phyloP scores from a whole-genome alignment of 2,329 filamentous ascomycete genomes.

The Apiospora sp. region DNA sequence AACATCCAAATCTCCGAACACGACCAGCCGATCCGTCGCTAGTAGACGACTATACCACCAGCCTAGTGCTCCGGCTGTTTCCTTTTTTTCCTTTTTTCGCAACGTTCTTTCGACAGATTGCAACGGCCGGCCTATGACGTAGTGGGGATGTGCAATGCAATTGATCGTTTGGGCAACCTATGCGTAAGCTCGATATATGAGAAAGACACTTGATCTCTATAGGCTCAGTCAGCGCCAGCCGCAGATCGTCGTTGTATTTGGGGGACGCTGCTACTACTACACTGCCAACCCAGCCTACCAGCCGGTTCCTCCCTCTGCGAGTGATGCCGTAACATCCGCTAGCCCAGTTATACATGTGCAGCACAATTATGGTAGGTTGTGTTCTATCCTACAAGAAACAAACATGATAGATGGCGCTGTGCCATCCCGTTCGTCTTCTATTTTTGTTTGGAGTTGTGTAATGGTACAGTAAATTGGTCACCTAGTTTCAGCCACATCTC shows the following conservation, averaged over 20 bases:
- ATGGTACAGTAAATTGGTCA: not conserved
- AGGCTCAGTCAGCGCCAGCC: constrained; percentile 5
- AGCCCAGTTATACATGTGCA: constrained; percentile 7
- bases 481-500: not conserved
- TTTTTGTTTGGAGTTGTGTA: not conserved
- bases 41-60: not conserved
- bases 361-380: not conserved
- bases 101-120: not conserved
- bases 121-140: constrained; percentile 2
- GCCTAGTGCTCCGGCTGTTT: not conserved
- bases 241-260: constrained; percentile 10
- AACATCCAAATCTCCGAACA: constrained; percentile 24
- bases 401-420: not conserved
- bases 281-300: constrained; percentile 20
- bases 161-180: not conserved
- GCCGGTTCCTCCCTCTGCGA: constrained; percentile 20
- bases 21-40: constrained; percentile 14
- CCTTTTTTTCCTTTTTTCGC: not conserved
- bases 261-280: constrained; percentile 12
- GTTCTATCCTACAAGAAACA: not conserved
- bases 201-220: not conserved
- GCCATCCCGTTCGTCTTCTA: not conserved
- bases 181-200: not conserved
- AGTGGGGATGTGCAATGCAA: not conserved
- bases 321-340: constrained; percentile 21